phyloP scores from a whole-genome alignment of 1,284 basidiomycete genomes.

The Leucoagaricus sp. region DNA sequence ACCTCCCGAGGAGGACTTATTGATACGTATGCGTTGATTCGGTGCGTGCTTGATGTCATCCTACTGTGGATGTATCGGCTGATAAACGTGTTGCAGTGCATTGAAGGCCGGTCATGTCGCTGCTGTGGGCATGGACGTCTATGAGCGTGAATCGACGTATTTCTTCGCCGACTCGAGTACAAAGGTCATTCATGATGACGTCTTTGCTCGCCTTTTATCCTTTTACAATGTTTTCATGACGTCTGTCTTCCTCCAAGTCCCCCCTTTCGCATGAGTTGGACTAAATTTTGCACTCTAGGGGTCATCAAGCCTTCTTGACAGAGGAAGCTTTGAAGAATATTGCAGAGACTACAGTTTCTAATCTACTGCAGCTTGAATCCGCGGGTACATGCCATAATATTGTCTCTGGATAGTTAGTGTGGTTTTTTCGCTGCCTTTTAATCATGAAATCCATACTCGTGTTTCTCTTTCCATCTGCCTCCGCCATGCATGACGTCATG shows the following conservation, averaged over 20 bases:
- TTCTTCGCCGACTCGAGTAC: conserved; percentile 41
- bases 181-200: conserved; percentile 41
- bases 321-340: conserved; percentile 37
- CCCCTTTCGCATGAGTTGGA: not conserved
- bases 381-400: conserved; percentile 27
- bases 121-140: conserved; percentile 41
- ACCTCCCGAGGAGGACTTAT: conserved; percentile 41
- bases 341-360: conserved; percentile 37
- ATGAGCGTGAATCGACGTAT: conserved; percentile 38
- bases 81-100: conserved; percentile 21
- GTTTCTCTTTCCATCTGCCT: not conserved
- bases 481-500: no score
- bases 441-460: no score
- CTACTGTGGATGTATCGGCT: not conserved
- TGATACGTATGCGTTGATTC: conserved; percentile 39
- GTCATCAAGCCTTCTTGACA: conserved; percentile 42
- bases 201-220: conserved; percentile 40
- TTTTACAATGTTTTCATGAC: conserved; percentile 45
- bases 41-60: conserved; percentile 23
- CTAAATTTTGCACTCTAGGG: conserved; percentile 24
- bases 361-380: conserved; percentile 30
- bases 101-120: conserved; percentile 37
- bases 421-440: no score
- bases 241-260: conserved; percentile 22
- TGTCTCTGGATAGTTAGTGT: no score